Evolutionary conservation across 164 flowering plant species (phyloP).

Genomic region (Liriodendron chinense): DNA sequence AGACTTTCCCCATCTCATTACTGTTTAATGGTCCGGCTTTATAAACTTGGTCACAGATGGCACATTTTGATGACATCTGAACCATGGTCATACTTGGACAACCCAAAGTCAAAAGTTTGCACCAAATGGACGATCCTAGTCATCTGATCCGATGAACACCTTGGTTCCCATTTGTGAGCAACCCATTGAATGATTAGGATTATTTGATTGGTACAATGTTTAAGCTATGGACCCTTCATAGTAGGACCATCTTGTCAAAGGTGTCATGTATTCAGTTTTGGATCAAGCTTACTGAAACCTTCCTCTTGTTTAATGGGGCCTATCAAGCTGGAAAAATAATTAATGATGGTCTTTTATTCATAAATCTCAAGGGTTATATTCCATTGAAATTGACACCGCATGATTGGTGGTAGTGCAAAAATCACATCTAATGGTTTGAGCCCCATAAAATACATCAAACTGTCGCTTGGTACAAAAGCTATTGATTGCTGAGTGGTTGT

Average conservation of each 20-base stretch:
- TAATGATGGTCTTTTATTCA: neutral
- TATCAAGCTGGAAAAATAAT: neutral
- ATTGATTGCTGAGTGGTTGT: neutral
- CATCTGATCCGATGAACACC: no score
- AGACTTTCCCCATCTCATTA: no score
- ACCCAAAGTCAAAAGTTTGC: no score
- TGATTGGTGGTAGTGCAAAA: neutral
- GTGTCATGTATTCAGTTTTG: neutral
- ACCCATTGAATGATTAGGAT: neutral
- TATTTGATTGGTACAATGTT: neutral
- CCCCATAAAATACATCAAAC: neutral
- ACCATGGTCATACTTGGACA: no score
- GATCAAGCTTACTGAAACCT: neutral
- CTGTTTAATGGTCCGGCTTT: no score
- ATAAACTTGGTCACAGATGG: no score
- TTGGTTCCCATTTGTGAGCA: no score
- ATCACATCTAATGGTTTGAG: neutral
- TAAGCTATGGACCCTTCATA: neutral
- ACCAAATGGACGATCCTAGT: no score
- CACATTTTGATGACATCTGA: no score
- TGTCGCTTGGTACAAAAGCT: neutral
- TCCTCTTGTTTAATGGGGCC: neutral
- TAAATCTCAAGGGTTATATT: neutral
- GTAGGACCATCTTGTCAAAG: neutral
- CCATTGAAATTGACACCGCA: neutral